Evolutionary conservation across 176 grass and related monocot species (phyloP), one percentile per base, ranked within the genome.

Genomic region (Oryza nivara): DNA sequence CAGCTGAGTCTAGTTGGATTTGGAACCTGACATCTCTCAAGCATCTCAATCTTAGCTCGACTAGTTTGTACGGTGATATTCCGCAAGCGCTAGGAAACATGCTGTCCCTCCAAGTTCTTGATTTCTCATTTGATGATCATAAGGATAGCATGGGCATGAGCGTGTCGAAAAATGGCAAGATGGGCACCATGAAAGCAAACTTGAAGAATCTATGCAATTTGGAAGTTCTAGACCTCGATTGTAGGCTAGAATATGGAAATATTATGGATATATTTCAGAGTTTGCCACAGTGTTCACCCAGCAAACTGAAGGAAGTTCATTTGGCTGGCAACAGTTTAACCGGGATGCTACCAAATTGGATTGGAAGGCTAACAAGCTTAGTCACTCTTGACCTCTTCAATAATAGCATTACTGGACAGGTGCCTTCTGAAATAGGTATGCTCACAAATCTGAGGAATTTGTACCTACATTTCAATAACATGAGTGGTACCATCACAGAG

Each of bases 1-100:
- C 16, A 44, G 6, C 14, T 84, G 65, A 82, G 1, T 38, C 74
- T 25, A 23, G 60, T 68, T 85, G 75, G 82, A 32, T 89, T 35
- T 85, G 88, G 75, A 67, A 89, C 28, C 11, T 89, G 7, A 72
- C 68, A 36, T 41, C 36, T 12, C 26, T 87, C 47, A 34, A 68
- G 40, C 19, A 65, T 22, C 23, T 81, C 1, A 3, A 36, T 41
- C 70, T 91, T 9, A 3, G 4, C 4, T 0, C 3, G 0, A 51
- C 7, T 23, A 1, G 0, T 4, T 20, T 83, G 17, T 25, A 35
- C 3, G 74, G 79, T 3, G 9, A 26, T 1, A 16, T 84, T 1
- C 84, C 80, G 1, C 10, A n/a, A 54, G 11, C 25, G 2, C 28
- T 88, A 41, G 38, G 25, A 66, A 58, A 70, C 14, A 75, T 84